Percentiles rank a stretch among this genome's conserved stretches.
These are phyloP conservation scores for Gentiana macrophylla DNA, from an alignment of 257 asterid genomes.

Conservation along the genomic window DNA sequence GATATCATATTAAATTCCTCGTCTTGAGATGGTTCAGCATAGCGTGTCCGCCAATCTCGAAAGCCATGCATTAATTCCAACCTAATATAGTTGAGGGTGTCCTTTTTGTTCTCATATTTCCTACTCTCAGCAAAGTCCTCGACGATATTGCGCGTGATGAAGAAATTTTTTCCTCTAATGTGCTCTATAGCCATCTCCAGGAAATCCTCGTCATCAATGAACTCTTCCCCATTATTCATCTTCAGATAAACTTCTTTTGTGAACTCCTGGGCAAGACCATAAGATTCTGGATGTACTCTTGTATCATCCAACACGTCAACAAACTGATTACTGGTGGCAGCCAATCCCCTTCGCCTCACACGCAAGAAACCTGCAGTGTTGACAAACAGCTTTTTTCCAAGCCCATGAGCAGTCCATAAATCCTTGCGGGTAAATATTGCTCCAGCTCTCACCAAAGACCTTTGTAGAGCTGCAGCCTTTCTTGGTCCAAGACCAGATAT, in stretches of 20 bases:
- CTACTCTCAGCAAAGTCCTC: constrained; percentile 60
- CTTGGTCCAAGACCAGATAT: constrained; percentile 94
- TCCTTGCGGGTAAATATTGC: constrained; percentile 87
- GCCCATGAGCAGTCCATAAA: constrained; percentile 67
- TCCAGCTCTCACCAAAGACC: constrained; percentile 76
- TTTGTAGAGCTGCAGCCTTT: constrained; percentile 84
- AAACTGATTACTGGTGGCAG: constrained; percentile 74
- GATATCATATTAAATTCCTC: constrained; percentile 87
- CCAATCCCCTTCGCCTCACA: constrained; percentile 79
- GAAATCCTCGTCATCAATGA: constrained; percentile 76
- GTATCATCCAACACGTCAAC: constrained; percentile 90
- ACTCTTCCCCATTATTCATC: constrained; percentile 66
- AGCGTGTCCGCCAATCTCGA: constrained; percentile 78
- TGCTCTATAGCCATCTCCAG: constrained; percentile 94
- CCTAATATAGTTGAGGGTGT: constrained; percentile 73
- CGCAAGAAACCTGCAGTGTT: constrained; percentile 93
- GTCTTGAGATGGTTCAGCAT: constrained; percentile 65
- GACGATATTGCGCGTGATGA: constrained; percentile 49
- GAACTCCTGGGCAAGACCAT: constrained; percentile 74
- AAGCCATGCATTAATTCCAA: constrained; percentile 91
- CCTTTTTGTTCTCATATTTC: constrained; percentile 49
- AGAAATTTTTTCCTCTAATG: constrained; percentile 74
- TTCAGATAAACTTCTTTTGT: constrained; percentile 77
- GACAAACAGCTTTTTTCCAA: constrained; percentile 78
- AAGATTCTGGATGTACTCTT: constrained; percentile 91